Evolutionary conservation across 2,329 filamentous ascomycete genomes (phyloP), one percentile per base, ranked within the genome.

Genomic region (Coniochaeta hoffmannii): DNA sequence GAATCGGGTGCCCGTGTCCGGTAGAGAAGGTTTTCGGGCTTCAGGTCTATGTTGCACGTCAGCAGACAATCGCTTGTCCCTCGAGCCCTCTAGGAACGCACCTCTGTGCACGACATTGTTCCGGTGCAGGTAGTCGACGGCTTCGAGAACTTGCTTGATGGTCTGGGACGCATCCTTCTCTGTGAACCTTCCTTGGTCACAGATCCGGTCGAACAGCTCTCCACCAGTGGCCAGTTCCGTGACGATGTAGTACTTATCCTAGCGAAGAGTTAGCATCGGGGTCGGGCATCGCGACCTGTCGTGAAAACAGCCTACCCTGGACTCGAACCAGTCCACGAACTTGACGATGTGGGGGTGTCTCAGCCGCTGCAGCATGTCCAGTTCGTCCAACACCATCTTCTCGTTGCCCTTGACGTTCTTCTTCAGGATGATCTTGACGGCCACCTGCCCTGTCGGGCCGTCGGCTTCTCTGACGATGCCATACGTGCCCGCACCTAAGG

Each of bases 221-320:
- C 94, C 94, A 62, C 94, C 94, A 0, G 90, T 96, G 41, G 94
- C 94, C 55, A 99, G 80, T 73, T 99, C 88, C 31, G 94, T 99
- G 64, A 99, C 92, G 64, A 99, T 97, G 72, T 99, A 99, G 77
- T 96, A 99, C 78, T 99, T 99, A 78, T 99, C 94, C 91, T 96
- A 64, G 30, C 28, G 10, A 10, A 26, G 35, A 53, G 50, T 35
- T n/a, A 50, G 26, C 38, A 19, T 15, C 19, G 14, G 36, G n/a
- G n/a, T n/a, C 22, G 14, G 12, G 41, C 22, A 12, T 2, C 14
- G 32, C 15, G 14, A 28, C 11, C 28, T 53, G 19, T 30, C 10
- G 36, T 22, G 34, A 15, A 50, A 22, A 34, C 19, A 31, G 66
- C 85, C 63, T 75, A 96, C 91, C 75, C 91, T 89, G 56, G 93